phyloP scores from a whole-genome alignment of 2,329 filamentous ascomycete genomes.

The Cladosporium sp. region DNA sequence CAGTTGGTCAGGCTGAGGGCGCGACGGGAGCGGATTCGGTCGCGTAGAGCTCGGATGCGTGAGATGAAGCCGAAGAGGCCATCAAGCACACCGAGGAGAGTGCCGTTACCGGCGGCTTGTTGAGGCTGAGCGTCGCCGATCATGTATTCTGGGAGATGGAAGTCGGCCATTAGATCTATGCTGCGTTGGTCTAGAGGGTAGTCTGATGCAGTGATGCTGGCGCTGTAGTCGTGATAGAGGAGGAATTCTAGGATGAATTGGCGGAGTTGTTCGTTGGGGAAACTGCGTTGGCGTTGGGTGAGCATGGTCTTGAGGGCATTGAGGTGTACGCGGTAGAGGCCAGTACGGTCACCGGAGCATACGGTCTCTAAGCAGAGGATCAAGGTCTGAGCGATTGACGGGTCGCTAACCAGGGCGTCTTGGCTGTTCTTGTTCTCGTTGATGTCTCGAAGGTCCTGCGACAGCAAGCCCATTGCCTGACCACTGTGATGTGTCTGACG shows the following conservation, averaged over 20 bases:
- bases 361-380: constrained; percentile 59
- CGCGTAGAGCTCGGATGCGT: constrained; percentile 72
- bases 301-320: constrained; percentile 70
- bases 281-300: constrained; percentile 43
- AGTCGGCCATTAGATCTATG: constrained; percentile 50
- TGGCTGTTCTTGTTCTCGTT: constrained; percentile 1
- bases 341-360: constrained; percentile 56
- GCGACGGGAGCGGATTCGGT: constrained; percentile 67
- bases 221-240: constrained; percentile 69
- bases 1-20: constrained; percentile 58
- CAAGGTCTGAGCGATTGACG: constrained; percentile 58
- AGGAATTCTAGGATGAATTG: constrained; percentile 74
- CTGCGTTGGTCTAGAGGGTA: constrained; percentile 36
- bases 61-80: constrained; percentile 75
- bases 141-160: constrained; percentile 52
- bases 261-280: constrained; percentile 61
- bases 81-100: constrained; percentile 76
- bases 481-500: constrained; percentile 54
- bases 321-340: constrained; percentile 76
- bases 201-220: constrained; percentile 53
- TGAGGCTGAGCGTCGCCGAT: constrained; percentile 23
- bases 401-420: constrained; percentile 33
- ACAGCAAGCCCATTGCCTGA: constrained; percentile 30
- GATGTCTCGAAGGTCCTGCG: constrained; percentile 19
- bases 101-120: constrained; percentile 45